A percentile compares a stretch with the other conserved stretches of the same genome.
phyloP scores from a whole-genome alignment of 176 grass and related monocot species.

The Otatea glauca region DNA sequence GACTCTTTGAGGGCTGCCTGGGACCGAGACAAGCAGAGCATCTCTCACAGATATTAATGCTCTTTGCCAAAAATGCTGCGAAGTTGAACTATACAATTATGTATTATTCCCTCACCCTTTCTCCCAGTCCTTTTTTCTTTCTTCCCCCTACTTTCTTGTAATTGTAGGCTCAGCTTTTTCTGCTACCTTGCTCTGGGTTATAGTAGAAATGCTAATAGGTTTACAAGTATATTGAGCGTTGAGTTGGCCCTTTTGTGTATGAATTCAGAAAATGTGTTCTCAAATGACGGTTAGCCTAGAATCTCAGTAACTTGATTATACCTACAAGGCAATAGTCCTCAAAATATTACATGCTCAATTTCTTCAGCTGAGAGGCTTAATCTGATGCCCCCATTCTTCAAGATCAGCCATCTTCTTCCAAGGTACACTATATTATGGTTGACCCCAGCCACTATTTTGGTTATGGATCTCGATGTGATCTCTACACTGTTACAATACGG shows the following conservation, averaged over 20 bases:
- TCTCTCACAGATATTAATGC: constrained; percentile 58
- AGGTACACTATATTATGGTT: background rate
- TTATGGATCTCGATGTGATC: constrained; percentile 40
- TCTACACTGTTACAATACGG: constrained; percentile 31
- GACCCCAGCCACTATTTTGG: background rate
- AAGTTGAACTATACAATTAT: constrained; percentile 45
- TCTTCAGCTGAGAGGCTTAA: background rate
- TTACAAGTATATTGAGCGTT: constrained; percentile 56
- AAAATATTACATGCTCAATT: background rate
- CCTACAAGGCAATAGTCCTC: background rate
- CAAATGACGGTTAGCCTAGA: background rate
- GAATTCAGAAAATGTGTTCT: constrained; percentile 33
- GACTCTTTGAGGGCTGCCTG: constrained; percentile 63
- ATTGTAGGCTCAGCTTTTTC: constrained; percentile 48
- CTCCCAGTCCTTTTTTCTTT: background rate
- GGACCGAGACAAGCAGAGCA: constrained; percentile 70
- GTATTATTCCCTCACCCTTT: constrained; percentile 61
- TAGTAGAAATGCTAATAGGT: constrained; percentile 65
- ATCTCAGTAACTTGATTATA: background rate
- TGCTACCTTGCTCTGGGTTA: constrained; percentile 52
- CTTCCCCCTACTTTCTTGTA: constrained; percentile 23
- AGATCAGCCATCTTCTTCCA: background rate
- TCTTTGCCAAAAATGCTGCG: background rate
- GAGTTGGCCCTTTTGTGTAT: constrained; percentile 46
- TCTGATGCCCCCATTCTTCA: background rate